Evolutionary conservation across 805 yeast species (phyloP).

Genomic region (Ogataea glucozyma): DNA sequence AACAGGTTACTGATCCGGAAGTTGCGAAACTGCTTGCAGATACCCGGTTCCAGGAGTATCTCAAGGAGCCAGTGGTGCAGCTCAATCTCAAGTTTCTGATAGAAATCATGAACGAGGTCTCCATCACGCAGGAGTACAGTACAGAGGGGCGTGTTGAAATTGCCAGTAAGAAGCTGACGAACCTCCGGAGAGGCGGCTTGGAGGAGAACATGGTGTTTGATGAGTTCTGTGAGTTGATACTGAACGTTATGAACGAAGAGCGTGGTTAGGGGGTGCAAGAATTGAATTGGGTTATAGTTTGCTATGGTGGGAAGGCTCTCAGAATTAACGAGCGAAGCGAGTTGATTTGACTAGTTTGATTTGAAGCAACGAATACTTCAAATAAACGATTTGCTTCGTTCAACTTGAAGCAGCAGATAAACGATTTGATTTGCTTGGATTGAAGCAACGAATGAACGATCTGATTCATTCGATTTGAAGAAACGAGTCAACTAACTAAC

Average conservation of each 20-base stretch:
- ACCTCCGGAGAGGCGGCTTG: constrained; percentile 60
- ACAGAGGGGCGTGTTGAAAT: constrained; percentile 57
- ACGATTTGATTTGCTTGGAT: no score
- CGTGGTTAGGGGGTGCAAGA: no score
- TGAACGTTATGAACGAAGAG: constrained; percentile 27
- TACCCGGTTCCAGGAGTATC: constrained; percentile 43
- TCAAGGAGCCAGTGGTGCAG: constrained; percentile 55
- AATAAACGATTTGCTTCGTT: no score
- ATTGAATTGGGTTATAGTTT: no score
- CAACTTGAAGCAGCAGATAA: no score
- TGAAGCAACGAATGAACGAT: no score
- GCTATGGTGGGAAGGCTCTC: no score
- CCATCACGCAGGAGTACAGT: constrained; percentile 48
- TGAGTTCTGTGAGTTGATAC: constrained; percentile 56
- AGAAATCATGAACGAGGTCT: constrained; percentile 48
- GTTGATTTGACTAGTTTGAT: no score
- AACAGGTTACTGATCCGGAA: constrained; percentile 22
- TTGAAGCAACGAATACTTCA: no score
- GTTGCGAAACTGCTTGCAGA: constrained; percentile 41
- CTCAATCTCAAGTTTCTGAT: constrained; percentile 53
- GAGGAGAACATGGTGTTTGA: constrained; percentile 71
- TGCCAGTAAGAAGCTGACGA: constrained; percentile 60
- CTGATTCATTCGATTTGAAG: no score
- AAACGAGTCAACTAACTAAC: no score
- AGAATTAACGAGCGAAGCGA: no score